These are phyloP conservation scores for Ogataea nakhonphanomensis DNA, from an alignment of 805 yeast genomes.

Conservation along the genomic window DNA sequence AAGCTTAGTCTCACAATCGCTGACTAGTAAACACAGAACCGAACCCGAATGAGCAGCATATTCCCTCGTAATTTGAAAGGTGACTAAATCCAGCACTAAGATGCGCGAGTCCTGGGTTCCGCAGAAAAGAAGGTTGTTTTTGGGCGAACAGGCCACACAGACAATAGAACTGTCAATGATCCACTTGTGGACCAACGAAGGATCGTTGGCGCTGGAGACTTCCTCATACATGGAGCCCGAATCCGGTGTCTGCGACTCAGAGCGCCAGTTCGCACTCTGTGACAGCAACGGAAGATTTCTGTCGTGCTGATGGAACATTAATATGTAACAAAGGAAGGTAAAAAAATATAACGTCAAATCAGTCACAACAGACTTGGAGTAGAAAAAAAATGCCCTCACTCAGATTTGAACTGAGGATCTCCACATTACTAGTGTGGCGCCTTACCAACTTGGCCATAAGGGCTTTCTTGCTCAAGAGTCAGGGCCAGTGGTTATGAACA, in stretches of 20 bases:
- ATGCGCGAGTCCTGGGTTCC: slow-evolving; percentile 89
- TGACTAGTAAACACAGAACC: slow-evolving; percentile 65
- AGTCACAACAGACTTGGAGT: not conserved
- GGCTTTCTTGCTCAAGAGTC: slow-evolving; percentile 15
- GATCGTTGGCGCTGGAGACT: slow-evolving; percentile 4
- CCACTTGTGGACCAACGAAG: slow-evolving; percentile 61
- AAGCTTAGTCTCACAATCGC: slow-evolving; percentile 52
- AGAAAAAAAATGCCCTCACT: slow-evolving; percentile 29
- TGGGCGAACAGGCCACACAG: slow-evolving; percentile 63
- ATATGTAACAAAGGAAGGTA: not conserved
- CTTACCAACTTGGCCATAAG: slow-evolving; percentile 36
- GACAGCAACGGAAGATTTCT: slow-evolving; percentile 19
- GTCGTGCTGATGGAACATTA: slow-evolving; percentile 7
- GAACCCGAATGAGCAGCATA: slow-evolving; percentile 67
- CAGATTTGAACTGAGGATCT: slow-evolving; percentile 36
- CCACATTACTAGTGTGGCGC: slow-evolving; percentile 37
- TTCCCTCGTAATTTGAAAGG: slow-evolving; percentile 53
- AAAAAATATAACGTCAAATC: slow-evolving; percentile 2
- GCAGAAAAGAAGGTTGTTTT: slow-evolving; percentile 61
- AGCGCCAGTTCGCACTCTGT: slow-evolving; percentile 1
- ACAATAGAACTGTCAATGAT: slow-evolving; percentile 66
- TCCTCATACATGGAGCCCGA: not conserved
- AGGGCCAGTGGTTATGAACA: not conserved
- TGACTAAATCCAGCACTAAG: slow-evolving; percentile 61
- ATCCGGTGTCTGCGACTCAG: slow-evolving; percentile 14